phyloP scores from a whole-genome alignment of 352 stramenopile species.

The Elongisporangium undulatum region DNA sequence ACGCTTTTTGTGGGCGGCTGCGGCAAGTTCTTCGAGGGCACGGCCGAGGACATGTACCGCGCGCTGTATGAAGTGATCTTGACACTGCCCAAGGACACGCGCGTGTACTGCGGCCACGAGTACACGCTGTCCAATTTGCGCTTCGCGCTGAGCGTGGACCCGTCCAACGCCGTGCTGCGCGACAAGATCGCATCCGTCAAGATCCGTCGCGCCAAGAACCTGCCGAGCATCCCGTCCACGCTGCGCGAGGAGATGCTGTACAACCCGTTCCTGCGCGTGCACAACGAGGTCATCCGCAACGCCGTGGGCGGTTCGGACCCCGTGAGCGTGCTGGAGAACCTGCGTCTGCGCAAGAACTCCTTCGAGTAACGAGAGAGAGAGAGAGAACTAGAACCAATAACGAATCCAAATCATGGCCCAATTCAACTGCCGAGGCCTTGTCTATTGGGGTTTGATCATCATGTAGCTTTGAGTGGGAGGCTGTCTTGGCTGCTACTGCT shows the following conservation, averaged over 20 bases:
- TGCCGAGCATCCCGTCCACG: slow-evolving; percentile 91
- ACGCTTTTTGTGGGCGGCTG: slow-evolving; percentile 86
- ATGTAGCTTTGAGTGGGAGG: too few relatives aligned
- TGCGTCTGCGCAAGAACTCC: slow-evolving; percentile 73
- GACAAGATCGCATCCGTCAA: slow-evolving; percentile 85
- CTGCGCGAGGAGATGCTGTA: slow-evolving; percentile 85
- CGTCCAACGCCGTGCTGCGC: slow-evolving; percentile 81
- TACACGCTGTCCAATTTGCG: slow-evolving; percentile 93
- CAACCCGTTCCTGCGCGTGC: slow-evolving; percentile 83
- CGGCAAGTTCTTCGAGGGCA: slow-evolving; percentile 88
- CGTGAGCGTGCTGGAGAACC: slow-evolving; percentile 74
- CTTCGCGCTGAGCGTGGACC: slow-evolving; percentile 92
- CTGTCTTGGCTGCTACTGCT: too few relatives aligned
- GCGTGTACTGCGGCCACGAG: slow-evolving; percentile 89
- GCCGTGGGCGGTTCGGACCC: slow-evolving; percentile 73
- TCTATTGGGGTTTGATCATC: too few relatives aligned
- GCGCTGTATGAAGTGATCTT: slow-evolving; percentile 86
- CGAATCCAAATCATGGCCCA: too few relatives aligned
- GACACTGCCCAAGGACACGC: slow-evolving; percentile 80
- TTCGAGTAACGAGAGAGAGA: slow-evolving; percentile 45
- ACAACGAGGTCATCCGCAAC: slow-evolving; percentile 80
- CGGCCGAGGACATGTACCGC: slow-evolving; percentile 84
- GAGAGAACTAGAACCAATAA: too few relatives aligned
- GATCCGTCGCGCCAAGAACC: slow-evolving; percentile 69
- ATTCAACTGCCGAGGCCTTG: too few relatives aligned